Evolutionary conservation across 2,329 filamentous ascomycete genomes (phyloP), one percentile per base, ranked within the genome.

Genomic region (Colletotrichum incanum): DNA sequence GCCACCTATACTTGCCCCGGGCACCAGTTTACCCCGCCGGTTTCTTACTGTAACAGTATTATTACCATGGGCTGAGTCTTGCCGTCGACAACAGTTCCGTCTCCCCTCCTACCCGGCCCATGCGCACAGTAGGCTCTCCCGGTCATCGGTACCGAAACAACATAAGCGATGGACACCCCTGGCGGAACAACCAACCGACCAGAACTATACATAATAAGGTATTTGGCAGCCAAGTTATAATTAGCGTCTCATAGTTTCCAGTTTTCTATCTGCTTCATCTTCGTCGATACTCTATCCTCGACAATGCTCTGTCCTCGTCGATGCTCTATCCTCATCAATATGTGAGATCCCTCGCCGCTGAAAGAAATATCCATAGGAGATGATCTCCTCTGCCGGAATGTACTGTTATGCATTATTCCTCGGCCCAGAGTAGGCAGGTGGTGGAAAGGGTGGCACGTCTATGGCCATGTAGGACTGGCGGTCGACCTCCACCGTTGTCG

Each of bases 401-500:
- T 31, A 5, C 28, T 31, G 28, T 31, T 5, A 31, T 31, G 28
- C 28, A n/a, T 12, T 23, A 2, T 39, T 39, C 18, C 61, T 31
- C 8, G 16, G 26, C 50, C 37, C 20, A 55, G 37, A 45, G 18
- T 47, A 37, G 49, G 62, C 62, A 54, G 62, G 62, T 20, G 50
- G 50, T 55, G 50, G 50, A 11, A 65, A 56, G 7, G 37, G 39
- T 5, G 39, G 62, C 18, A 65, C 4, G n/a, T 65, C 50, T 20
- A 45, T 14, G 31, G 37, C 62, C 20, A 43, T 31, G 20, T 45
- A 56, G 50, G 39, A 65, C 26, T 65, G 41, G n/a, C 28, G 41
- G 28, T 65, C 18, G 41, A 55, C 62, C 50, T 65, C 62, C 41
- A 65, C 50, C 14, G 39, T 56, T 2, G 52, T 65, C 20, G 28